Conservation (phyloP, 306 rosid genomes). For the Corylus heterophylla region DNA sequence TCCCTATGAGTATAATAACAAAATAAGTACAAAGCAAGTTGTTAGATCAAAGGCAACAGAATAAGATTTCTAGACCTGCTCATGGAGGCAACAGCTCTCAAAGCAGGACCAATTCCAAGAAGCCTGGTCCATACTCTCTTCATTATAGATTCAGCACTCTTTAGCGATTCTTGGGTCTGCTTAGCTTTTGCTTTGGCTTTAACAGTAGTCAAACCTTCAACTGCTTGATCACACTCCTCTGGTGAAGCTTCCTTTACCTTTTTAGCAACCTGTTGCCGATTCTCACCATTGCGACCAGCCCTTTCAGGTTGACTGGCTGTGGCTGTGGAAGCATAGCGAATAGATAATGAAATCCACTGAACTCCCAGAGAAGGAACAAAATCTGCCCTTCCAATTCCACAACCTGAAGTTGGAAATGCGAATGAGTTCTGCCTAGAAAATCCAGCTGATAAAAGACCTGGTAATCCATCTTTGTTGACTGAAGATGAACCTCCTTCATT, state of each 20-base stretch:
- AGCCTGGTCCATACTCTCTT: slow-evolving; percentile 51
- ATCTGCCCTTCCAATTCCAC: slow-evolving; percentile 19
- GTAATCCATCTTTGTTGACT: slow-evolving; percentile 7
- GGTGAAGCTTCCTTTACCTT: slow-evolving; percentile 83
- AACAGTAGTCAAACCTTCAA: slow-evolving; percentile 71
- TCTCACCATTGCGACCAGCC: slow-evolving; percentile 34
- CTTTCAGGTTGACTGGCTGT: slow-evolving; percentile 45
- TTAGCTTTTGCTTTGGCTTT: slow-evolving; percentile 92
- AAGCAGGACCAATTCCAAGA: slow-evolving; percentile 81
- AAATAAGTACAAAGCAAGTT: not conserved
- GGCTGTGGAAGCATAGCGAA: slow-evolving; percentile 45
- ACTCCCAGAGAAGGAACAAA: slow-evolving; percentile 27
- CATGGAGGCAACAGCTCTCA: slow-evolving; percentile 79
- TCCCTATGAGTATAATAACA: slow-evolving; percentile 49
- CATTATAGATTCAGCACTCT: slow-evolving; percentile 37
- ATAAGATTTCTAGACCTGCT: slow-evolving; percentile 56
- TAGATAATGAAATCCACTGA: slow-evolving; percentile 44
- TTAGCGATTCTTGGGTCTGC: slow-evolving; percentile 58
- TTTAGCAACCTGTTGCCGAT: slow-evolving; percentile 38
- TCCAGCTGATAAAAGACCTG: slow-evolving; percentile 26
- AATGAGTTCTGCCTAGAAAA: slow-evolving; percentile 20
- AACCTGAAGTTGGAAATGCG: slow-evolving; percentile 11
- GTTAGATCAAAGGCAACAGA: slow-evolving; percentile 2
- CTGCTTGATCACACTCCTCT: slow-evolving; percentile 94
- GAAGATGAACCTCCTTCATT: slow-evolving; percentile 19